Base-by-base conservation (phyloP, 805 yeast genomes). In the Wickerhamomyces subpelliculosus region DNA sequence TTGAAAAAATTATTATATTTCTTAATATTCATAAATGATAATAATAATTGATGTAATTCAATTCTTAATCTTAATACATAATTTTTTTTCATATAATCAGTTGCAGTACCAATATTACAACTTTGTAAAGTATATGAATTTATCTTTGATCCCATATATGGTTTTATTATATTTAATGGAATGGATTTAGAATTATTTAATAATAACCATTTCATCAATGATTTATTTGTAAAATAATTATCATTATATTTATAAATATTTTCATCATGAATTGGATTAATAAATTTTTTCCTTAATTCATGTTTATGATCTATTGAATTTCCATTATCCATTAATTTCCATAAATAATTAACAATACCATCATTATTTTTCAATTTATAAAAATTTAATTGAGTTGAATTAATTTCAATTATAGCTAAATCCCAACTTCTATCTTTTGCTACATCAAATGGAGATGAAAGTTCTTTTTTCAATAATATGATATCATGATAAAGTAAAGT, bases 301-400 rank as follows among this genome's bases (percentile, higher is more conserved):
- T 19, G 19, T 25, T 26, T 13, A 10, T 27, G 12, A 20, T 26
- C 31, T 20, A 34, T 14, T 14, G 31, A 11, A 19, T 29, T 29
- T 5, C 8, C 18, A 18, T 29, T 14, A 19, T 29, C 22, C 9
- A 29, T 10, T 7, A 29, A 13, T 14, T 29, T 29, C 32, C 21
- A 18, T 4, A 29, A 14, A 13, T 29, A 29, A n/a, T 13, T 17
- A 8, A 14, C 3, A 4, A 29, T 29, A 12, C 19, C 19, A 20
- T 25, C 25, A 7, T 17, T 5, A 14, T 40, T 37, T 4, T 26
- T 22, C 3, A 40, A n/a, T 23, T 41, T 41, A 31, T 41, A 38
- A 5, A 41, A n/a, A 19, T 43, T 43, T 14, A 43, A 18, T 28
- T 43, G 46, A 4, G 46, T 43, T 8, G 46, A 41, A 26, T 43